phyloP scores from a whole-genome alignment of 331 rosid species.

The Acacia concinna region DNA sequence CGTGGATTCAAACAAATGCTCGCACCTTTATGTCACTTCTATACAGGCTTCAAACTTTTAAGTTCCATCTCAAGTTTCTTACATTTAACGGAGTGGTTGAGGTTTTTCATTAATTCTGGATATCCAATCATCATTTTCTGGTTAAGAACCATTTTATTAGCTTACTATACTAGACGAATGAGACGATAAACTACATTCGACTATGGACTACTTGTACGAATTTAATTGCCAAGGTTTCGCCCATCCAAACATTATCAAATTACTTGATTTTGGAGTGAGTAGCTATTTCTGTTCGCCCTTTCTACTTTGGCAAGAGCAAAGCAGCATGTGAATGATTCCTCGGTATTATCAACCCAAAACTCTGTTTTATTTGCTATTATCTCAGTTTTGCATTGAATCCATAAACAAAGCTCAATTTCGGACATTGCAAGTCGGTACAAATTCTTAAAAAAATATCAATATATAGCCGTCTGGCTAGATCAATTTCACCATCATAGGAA shows the following conservation, averaged over 20 bases:
- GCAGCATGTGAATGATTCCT: not conserved
- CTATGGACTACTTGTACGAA: not conserved
- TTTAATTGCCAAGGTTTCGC: not conserved
- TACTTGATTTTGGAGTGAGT: too few relatives aligned
- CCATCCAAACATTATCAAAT: too few relatives aligned
- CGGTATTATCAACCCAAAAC: not conserved
- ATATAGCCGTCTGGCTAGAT: too few relatives aligned
- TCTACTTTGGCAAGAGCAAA: not conserved
- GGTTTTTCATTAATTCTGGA: not conserved
- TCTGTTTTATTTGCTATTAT: not conserved
- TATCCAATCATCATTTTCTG: not conserved
- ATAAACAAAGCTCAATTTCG: too few relatives aligned
- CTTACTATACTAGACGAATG: too few relatives aligned
- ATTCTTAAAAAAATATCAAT: too few relatives aligned
- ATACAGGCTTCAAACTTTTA: not conserved
- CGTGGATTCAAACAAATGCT: slow-evolving; percentile 7
- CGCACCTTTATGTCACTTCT: slow-evolving; percentile 9
- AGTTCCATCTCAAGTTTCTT: not conserved
- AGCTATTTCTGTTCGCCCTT: too few relatives aligned
- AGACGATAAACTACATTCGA: not conserved
- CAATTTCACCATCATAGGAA: too few relatives aligned
- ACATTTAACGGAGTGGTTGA: not conserved
- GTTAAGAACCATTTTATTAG: slow-evolving; percentile 8
- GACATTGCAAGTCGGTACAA: too few relatives aligned
- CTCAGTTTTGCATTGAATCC: not conserved